Evolutionary conservation across 1,284 basidiomycete genomes (phyloP), one percentile per base, ranked within the genome.

Genomic region (Pseudozyma sp.): DNA sequence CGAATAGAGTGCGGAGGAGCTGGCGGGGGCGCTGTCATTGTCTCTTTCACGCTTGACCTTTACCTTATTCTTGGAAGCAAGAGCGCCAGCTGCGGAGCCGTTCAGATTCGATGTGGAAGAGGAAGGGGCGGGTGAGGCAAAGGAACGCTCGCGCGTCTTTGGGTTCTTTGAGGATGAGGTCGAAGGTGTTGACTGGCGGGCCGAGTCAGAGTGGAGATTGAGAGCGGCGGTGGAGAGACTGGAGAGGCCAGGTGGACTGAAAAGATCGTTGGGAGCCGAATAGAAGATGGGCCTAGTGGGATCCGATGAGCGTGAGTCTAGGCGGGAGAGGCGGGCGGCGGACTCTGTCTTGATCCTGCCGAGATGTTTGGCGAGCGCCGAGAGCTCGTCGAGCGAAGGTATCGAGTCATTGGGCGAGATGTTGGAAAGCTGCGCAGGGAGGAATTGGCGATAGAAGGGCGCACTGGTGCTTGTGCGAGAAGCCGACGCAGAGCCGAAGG

Each of bases 371-470:
- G 65, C 61, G 9, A 75, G 58, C 31, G 68, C 65, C 1, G 68
- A 58, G 24, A 75, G 65, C 33, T 75, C 73, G n/a, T 75, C 73
- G 29, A 75, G 68, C 10, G 73, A 54, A 0, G 73, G 73, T 49
- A 75, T 75, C 14, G 73, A 31, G 43, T 75, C 73, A 17, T 66
- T 68, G 33, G 68, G 40, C 3, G 63, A 63, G 52, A 71, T 72
- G 17, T 67, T 63, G 48, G 68, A 63, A 10, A 72, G 68, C 59
- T 68, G 68, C 5, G 57, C 39, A 0, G 73, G 73, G 2, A 75
- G 62, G n/a, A 75, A 75, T n/a, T 72, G 73, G 19, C 73, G 73
- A 43, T 75, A 75, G 53, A 72, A 75, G 8, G 73, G 73, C 4
- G 43, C 49, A 43, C 17, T 54, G 24, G 17, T 40, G 45, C 52